Base-by-base conservation (phyloP, 1,284 basidiomycete genomes). In the Ceratobasidium sp. region DNA sequence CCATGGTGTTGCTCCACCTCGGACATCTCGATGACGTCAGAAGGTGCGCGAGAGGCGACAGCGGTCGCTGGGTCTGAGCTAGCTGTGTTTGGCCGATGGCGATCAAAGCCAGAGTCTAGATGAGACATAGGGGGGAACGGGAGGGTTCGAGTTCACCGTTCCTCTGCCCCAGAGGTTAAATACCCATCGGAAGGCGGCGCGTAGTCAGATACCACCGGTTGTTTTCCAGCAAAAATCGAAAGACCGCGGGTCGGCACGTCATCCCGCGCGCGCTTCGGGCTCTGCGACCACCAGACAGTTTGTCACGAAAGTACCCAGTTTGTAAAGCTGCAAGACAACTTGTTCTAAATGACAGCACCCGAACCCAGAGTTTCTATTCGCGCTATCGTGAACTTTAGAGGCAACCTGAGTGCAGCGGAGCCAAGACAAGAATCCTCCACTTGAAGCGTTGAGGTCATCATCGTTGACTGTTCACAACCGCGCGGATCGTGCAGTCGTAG, bases 1-100 rank as follows among this genome's bases (percentile, higher is more conserved):
- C 27, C 29, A 27, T 6, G 53, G 53, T 72, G 56, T 51, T 72
- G 62, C 22, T 49, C 43, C 8, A 29, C 9, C 7, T 72, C 69
- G 11, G 56, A 48, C 69, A 72, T 72, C 19, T 71, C 68, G 54
- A 59, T 46, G 9, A 43, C 11, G 2, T 72, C 69, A 13, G 69
- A 72, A 11, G 58, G 56, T 0, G 58, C 69, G 5, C 56, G 56
- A 46, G 69, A 72, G 31, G 43, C 41, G 13, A 72, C 69, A 5
- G 69, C 69, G 7, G 69, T 72, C 69, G 69, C 58, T 29, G 69
- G 69, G n/a, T 72, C 69, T 1, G 65, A 68, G 14, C 24, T 39
- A 4, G 62, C 62, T 11, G 62, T 64, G 2, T 7, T 64, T 43
- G 62, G 62, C 22, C 62, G 37, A 16, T 51, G 48, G 19, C n/a